Conservation (phyloP, 1,139 yeast species). For the Suhomyces wounanorum region DNA sequence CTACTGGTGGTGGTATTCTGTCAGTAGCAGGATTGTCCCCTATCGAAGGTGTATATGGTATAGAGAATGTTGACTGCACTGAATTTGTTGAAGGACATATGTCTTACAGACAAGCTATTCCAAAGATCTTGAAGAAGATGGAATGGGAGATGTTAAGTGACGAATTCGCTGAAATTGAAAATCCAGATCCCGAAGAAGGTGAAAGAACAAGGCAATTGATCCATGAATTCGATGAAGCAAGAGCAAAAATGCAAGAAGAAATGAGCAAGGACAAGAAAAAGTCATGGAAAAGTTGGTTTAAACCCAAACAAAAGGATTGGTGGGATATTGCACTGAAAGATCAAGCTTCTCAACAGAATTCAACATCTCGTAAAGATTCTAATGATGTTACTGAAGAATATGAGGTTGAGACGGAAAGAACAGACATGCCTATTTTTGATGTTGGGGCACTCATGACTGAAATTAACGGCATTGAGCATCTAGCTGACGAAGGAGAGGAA, state of each 20-base stretch:
- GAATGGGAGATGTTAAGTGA: conserved; percentile 87
- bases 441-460: conserved; percentile 48
- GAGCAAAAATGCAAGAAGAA: conserved; percentile 52
- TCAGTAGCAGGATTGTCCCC: conserved; percentile 89
- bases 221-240: conserved; percentile 82
- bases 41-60: conserved; percentile 59
- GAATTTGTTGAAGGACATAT: conserved; percentile 91
- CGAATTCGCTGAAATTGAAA: conserved; percentile 93
- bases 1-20: conserved; percentile 92
- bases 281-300: conserved; percentile 66
- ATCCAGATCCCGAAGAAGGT: conserved; percentile 87
- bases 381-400: conserved; percentile 10
- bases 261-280: conserved; percentile 37
- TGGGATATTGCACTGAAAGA: conserved; percentile 59
- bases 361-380: conserved; percentile 1
- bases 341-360: neutral
- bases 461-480: conserved; percentile 44
- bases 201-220: conserved; percentile 81
- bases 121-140: conserved; percentile 64
- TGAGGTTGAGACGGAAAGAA: conserved; percentile 10
- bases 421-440: conserved; percentile 40
- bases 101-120: conserved; percentile 94
- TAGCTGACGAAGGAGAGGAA: conserved; percentile 23
- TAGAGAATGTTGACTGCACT: conserved; percentile 87
- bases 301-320: conserved; percentile 83